These are phyloP conservation scores for Neurospora sp. DNA, from an alignment of 495 filamentous ascomycete genomes.

Conservation along the genomic window DNA sequence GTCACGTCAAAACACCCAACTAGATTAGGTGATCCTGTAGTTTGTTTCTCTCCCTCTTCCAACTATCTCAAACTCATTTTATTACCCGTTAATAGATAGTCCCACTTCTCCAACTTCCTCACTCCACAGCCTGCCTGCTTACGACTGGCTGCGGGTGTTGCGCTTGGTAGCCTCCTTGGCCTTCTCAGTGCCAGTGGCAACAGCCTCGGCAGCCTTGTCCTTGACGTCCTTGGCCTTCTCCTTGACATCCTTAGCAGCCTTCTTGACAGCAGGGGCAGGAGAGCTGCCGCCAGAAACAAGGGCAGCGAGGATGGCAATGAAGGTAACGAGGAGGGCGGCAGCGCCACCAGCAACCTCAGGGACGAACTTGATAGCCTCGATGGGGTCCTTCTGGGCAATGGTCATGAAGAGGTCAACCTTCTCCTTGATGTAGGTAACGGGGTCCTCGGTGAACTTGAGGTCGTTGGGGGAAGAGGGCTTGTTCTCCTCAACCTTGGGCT, in stretches of 20 bases:
- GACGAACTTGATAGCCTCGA: slow-evolving; percentile 82
- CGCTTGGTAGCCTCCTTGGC: slow-evolving; percentile 54
- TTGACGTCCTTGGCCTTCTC: slow-evolving; percentile 59
- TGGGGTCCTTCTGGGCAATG: slow-evolving; percentile 75
- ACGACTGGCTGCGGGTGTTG: slow-evolving; percentile 36
- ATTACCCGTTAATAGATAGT: slow-evolving; percentile 8
- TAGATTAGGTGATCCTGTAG: neutral
- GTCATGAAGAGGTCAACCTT: slow-evolving; percentile 82
- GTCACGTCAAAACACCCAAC: neutral
- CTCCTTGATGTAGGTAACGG: slow-evolving; percentile 77
- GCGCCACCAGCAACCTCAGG: slow-evolving; percentile 83
- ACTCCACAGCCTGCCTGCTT: slow-evolving; percentile 2
- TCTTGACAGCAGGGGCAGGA: slow-evolving; percentile 37
- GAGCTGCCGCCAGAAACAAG: slow-evolving; percentile 30
- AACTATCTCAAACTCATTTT: slow-evolving; percentile 4
- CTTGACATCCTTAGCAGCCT: slow-evolving; percentile 61
- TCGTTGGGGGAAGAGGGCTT: slow-evolving; percentile 54
- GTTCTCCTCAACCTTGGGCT: slow-evolving; percentile 68
- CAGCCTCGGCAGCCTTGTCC: slow-evolving; percentile 69
- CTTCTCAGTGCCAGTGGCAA: slow-evolving; percentile 53
- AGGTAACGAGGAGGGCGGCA: slow-evolving; percentile 53
- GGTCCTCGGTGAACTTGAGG: slow-evolving; percentile 88
- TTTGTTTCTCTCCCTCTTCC: neutral
- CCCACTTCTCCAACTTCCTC: slow-evolving; percentile 1
- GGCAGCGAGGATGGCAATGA: slow-evolving; percentile 59